A percentile compares a stretch with the other conserved stretches of the same genome.
Conservation (phyloP, 2,329 filamentous ascomycete species). For the Corniculantispora saksenae region DNA sequence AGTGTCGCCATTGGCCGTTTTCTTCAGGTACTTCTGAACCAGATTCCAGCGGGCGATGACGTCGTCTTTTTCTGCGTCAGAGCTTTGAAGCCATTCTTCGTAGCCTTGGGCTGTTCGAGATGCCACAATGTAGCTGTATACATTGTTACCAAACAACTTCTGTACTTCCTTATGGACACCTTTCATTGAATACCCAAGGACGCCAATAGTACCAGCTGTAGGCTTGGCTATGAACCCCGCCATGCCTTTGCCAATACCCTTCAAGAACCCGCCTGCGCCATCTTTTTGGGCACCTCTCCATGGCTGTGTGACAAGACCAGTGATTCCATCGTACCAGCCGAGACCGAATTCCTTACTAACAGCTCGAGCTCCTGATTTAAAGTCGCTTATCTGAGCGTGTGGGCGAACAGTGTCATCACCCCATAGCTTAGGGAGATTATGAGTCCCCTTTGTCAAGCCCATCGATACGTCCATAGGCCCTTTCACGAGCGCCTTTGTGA, state of each 20-base stretch:
- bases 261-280: background rate
- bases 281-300: background rate
- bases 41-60: conserved; percentile 60
- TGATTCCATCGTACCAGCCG: background rate
- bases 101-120: conserved; percentile 71
- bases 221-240: background rate
- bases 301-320: background rate
- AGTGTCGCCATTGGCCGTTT: conserved; percentile 21
- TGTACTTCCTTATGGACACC: background rate
- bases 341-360: background rate
- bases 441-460: background rate
- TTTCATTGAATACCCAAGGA: background rate
- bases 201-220: background rate
- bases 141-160: conserved; percentile 64
- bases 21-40: conserved; percentile 24
- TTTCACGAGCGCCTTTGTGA: background rate
- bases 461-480: background rate
- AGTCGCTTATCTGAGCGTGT: background rate
- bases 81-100: conserved; percentile 58
- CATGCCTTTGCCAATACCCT: background rate
- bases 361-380: background rate
- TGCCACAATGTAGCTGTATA: conserved; percentile 71
- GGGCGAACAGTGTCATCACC: background rate
- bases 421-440: background rate
- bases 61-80: conserved; percentile 56